Conservation (phyloP, 805 yeast genomes). For the Nadsonia fulvescens region DNA sequence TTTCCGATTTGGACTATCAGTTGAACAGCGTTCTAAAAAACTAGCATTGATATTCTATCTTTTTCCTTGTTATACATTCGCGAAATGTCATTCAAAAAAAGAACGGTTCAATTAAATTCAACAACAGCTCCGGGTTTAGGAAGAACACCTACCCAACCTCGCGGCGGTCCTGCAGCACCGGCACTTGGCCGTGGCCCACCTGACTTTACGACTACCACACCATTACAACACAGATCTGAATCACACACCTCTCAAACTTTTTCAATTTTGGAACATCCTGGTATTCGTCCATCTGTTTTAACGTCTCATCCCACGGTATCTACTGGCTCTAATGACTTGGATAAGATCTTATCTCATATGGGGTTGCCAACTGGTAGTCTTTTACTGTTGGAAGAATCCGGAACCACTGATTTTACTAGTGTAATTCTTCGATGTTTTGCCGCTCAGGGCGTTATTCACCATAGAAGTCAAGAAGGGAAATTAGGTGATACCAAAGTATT, state of each 20-base stretch:
- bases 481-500: constrained; percentile 33
- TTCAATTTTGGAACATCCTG: constrained; percentile 28
- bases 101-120: too few relatives aligned
- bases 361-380: constrained; percentile 72
- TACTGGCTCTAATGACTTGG: constrained; percentile 65
- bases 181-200: too few relatives aligned
- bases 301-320: constrained; percentile 65
- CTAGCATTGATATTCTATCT: too few relatives aligned
- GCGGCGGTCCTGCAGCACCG: too few relatives aligned
- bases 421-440: constrained; percentile 51
- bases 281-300: constrained; percentile 56
- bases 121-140: too few relatives aligned
- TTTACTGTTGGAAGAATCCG: constrained; percentile 60
- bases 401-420: constrained; percentile 74
- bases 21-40: too few relatives aligned
- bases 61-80: too few relatives aligned
- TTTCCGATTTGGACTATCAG: too few relatives aligned
- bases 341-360: constrained; percentile 54
- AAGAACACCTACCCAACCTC: too few relatives aligned
- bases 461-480: constrained; percentile 19
- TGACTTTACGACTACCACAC: too few relatives aligned
- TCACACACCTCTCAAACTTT: background rate
- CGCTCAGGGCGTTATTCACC: constrained; percentile 60
- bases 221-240: background rate
- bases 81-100: too few relatives aligned